Base-by-base conservation (phyloP, 495 filamentous ascomycete genomes). In the Podospora appendiculata region DNA sequence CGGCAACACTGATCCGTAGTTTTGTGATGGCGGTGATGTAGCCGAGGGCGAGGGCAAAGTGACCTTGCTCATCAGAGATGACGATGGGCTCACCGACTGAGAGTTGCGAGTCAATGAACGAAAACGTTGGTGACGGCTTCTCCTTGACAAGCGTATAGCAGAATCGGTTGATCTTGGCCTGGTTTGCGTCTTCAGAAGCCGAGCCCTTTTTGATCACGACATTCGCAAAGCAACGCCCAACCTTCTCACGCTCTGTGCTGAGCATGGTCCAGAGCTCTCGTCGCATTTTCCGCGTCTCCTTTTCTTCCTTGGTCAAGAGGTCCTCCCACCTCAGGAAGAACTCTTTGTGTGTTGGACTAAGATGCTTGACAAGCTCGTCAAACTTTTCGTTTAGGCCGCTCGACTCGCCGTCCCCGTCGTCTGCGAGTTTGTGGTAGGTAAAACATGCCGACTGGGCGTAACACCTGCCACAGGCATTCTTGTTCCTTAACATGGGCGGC, bases 291-390 rank as follows among this genome's bases (percentile, higher is more conserved):
- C 90, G 84, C 54, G 85, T 78, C 60, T 91, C 89, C 54, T 82
- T 87, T 64, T 98, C 93, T 67, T 98, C 93, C 63, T 93, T 95
- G 1, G 91, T 95, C 12, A 98, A 73, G 6, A 98, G 78, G 41
- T 83, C 76, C 65, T 98, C 92, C 93, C 93, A 98, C 63, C 92
- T 95, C 40, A 84, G 74, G 62, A 98, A 95, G 61, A 97, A 98
- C 10, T 82, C 79, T 50, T 78, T 77, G 64, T 96, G 89, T 3
- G 69, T 62, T 1, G 85, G 77, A 32, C 77, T 88, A 32, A 97
- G 73, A 61, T 93, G 85, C 48, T 78, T 68, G 40, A 91, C 87
- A 4, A 85, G 71, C 33, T 87, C 81, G 14, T 86, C 83, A 53
- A 95, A 95, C 54, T 86, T 82, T 1, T 85, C 77, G 52, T 82